Conservation (phyloP, 331 rosid species). For the Ulmus americana region DNA sequence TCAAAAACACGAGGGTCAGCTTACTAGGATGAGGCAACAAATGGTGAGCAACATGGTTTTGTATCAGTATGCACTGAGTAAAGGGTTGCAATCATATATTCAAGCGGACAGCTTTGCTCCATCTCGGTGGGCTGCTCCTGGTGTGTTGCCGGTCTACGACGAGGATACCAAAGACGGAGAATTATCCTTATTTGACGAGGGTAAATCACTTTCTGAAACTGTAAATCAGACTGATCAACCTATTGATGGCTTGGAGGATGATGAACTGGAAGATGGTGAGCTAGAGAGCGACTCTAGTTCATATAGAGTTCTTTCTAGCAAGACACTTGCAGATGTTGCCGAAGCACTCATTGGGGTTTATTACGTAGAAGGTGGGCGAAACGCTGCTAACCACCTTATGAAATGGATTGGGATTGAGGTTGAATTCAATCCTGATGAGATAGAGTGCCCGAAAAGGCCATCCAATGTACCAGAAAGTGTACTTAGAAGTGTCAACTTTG, state of each 20-base stretch:
- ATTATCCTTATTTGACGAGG: constrained; percentile 71
- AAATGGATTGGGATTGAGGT: constrained; percentile 91
- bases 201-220: constrained; percentile 32
- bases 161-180: constrained; percentile 87
- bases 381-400: constrained; percentile 91
- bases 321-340: constrained; percentile 99
- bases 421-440: constrained; percentile 70
- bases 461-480: constrained; percentile 64
- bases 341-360: constrained; percentile 94
- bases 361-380: constrained; percentile 88
- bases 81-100: constrained; percentile 88
- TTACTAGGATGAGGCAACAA: constrained; percentile 98
- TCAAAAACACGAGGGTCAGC: constrained; percentile 98
- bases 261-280: constrained; percentile 89
- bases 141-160: constrained; percentile 90
- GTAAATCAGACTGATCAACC: constrained; percentile 27
- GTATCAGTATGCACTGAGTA: constrained; percentile 73
- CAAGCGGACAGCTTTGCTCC: constrained; percentile 99
- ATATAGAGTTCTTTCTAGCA: constrained; percentile 93
- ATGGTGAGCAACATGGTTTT: constrained; percentile 97
- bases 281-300: constrained; percentile 89
- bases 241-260: constrained; percentile 45
- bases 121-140: constrained; percentile 98
- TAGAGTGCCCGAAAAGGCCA: constrained; percentile 48
- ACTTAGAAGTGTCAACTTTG: constrained; percentile 70